Percentiles rank a stretch among this genome's conserved stretches.
Conservation (phyloP, 2,329 filamentous ascomycete species). For the Trichophyton mentagrophytes region DNA sequence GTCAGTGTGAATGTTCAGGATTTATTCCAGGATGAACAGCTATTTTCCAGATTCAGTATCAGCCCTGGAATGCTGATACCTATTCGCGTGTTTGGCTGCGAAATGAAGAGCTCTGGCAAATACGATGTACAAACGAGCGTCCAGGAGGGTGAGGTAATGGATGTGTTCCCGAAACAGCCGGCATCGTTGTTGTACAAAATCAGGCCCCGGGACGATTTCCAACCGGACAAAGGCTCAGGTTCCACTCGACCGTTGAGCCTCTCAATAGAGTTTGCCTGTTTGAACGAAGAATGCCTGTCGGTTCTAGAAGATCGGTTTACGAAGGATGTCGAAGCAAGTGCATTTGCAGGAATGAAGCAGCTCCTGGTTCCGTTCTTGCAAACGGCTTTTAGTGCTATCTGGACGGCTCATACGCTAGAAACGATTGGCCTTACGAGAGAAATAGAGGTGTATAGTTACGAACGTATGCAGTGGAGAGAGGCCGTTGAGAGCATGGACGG, state of each 20-base stretch:
- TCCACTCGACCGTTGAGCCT: conserved; percentile 39
- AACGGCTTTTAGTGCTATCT: conserved; percentile 33
- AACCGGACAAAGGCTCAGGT: conserved; percentile 25
- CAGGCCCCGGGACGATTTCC: conserved; percentile 20
- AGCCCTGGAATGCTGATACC: conserved; percentile 67
- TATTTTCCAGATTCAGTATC: conserved; percentile 86
- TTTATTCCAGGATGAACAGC: conserved; percentile 67
- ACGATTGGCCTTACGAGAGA: conserved; percentile 42
- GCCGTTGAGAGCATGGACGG: conserved; percentile 40
- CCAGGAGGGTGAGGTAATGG: conserved; percentile 34
- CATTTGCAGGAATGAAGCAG: conserved; percentile 35
- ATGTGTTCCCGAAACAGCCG: conserved; percentile 70
- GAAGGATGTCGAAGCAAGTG: conserved; percentile 35
- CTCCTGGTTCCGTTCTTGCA: conserved; percentile 42
- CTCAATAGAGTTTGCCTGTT: conserved; percentile 59
- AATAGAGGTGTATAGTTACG: conserved; percentile 40
- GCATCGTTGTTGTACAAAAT: conserved; percentile 73
- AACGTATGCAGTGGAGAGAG: conserved; percentile 42
- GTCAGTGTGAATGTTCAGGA: conserved; percentile 95
- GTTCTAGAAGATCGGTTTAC: conserved; percentile 36
- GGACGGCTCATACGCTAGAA: conserved; percentile 41
- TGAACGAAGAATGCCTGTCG: conserved; percentile 58
- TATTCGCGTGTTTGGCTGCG: conserved; percentile 57
- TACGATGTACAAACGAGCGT: conserved; percentile 44
- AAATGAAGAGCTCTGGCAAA: conserved; percentile 55